Percentiles rank a stretch among this genome's conserved stretches.
phyloP scores from a whole-genome alignment of 345 rosid species.

The Arabis alpina region DNA sequence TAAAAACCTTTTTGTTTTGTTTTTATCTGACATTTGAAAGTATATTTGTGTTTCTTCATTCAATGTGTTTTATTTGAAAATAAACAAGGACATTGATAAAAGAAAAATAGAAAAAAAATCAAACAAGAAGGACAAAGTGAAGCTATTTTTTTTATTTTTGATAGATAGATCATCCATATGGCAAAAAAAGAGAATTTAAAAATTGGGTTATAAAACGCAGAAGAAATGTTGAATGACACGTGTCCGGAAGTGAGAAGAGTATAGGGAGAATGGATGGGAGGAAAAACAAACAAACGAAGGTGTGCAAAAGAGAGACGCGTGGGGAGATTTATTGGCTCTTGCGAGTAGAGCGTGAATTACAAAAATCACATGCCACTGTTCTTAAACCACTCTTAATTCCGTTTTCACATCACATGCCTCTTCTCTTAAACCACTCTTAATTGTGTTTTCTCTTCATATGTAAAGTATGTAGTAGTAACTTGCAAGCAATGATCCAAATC shows the following conservation, averaged over 20 bases:
- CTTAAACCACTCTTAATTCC: constrained; percentile 28
- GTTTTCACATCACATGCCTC: background rate
- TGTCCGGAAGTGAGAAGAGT: constrained; percentile 8
- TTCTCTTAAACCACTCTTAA: background rate
- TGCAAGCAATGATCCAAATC: constrained; percentile 13
- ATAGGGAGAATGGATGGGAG: constrained; percentile 18
- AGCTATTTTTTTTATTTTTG: background rate
- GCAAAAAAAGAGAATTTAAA: constrained; percentile 7
- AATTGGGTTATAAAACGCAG: constrained; percentile 3
- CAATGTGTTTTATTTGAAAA: constrained; percentile 4
- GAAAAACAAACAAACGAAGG: constrained; percentile 17
- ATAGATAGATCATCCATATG: constrained; percentile 29
- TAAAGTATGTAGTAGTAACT: constrained; percentile 1
- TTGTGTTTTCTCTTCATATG: background rate
- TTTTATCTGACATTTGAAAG: background rate
- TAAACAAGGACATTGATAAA: constrained; percentile 10
- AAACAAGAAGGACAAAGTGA: constrained; percentile 8
- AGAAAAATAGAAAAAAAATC: no score
- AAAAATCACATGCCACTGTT: constrained; percentile 30
- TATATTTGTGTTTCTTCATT: constrained; percentile 1
- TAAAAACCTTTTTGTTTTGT: background rate
- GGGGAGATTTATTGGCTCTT: constrained; percentile 32
- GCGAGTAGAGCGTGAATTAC: constrained; percentile 25
- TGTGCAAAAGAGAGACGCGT: constrained; percentile 42
- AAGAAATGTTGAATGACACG: constrained; percentile 27